Evolutionary conservation across 2,329 filamentous ascomycete genomes (phyloP).

Genomic region (Chaetoscypha palmicola): DNA sequence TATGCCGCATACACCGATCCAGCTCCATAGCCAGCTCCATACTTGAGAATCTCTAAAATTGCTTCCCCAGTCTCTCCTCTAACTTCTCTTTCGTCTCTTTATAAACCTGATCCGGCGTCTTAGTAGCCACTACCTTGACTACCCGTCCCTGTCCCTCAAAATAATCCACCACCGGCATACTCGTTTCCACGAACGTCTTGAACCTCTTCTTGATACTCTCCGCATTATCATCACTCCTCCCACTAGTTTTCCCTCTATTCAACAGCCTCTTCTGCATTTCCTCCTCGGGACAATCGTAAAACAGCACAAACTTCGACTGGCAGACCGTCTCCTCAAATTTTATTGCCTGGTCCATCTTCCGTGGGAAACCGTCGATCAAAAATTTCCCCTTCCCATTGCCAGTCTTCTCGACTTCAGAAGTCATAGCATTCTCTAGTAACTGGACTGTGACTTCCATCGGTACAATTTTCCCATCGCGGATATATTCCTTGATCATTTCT

Average conservation of each 20-base stretch:
- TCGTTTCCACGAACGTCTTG: constrained; percentile 86
- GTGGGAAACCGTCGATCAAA: constrained; percentile 76
- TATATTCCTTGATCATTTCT: constrained; percentile 85
- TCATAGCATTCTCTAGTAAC: constrained; percentile 90
- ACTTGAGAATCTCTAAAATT: constrained; percentile 34
- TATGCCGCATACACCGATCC: constrained; percentile 1
- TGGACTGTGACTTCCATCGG: constrained; percentile 98
- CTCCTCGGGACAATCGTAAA: constrained; percentile 87
- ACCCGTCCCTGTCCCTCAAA: constrained; percentile 73
- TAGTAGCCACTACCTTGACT: constrained; percentile 69
- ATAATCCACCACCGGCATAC: constrained; percentile 92
- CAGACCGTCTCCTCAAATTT: constrained; percentile 91
- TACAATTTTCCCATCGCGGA: constrained; percentile 90
- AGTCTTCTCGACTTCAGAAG: constrained; percentile 51
- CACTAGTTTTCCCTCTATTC: constrained; percentile 87
- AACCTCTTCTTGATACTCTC: constrained; percentile 97
- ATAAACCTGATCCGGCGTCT: constrained; percentile 56
- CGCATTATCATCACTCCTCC: constrained; percentile 85
- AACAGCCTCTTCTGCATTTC: constrained; percentile 80
- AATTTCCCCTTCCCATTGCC: constrained; percentile 58
- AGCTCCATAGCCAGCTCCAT: constrained; percentile 1
- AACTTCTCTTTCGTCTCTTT: constrained; percentile 45
- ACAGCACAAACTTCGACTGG: constrained; percentile 76
- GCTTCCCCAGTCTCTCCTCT: constrained; percentile 40
- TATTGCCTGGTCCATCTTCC: constrained; percentile 93